Conservation (phyloP, 768 basidiomycete species). For the Lyophyllum semitale region DNA sequence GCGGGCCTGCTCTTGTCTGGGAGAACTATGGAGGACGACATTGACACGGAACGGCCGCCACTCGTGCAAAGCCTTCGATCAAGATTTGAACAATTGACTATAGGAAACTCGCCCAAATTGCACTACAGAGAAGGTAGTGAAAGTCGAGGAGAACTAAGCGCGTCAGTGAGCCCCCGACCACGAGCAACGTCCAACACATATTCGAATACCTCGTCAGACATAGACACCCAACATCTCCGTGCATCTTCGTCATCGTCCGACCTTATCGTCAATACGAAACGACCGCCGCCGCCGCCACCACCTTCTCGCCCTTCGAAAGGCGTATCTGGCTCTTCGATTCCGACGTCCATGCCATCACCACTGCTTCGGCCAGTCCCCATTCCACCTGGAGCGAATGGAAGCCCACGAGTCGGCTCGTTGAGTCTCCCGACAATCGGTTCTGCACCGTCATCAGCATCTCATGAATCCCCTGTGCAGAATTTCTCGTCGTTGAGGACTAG, state of each 20-base stretch:
- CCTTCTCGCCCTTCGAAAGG: constrained; percentile 33
- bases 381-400: constrained; percentile 25
- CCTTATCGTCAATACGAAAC: constrained; percentile 42
- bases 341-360: constrained; percentile 47
- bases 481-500: constrained; percentile 47
- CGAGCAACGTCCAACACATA: constrained; percentile 38
- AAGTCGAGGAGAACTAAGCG: constrained; percentile 12
- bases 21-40: constrained; percentile 25
- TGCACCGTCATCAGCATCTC: constrained; percentile 6
- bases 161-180: constrained; percentile 40
- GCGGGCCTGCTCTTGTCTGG: background rate
- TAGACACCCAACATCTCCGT: constrained; percentile 37
- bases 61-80: constrained; percentile 73
- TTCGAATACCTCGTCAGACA: constrained; percentile 24
- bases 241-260: constrained; percentile 58
- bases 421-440: constrained; percentile 6
- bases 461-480: constrained; percentile 22
- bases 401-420: constrained; percentile 15
- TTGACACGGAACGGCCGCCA: constrained; percentile 57
- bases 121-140: constrained; percentile 1
- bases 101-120: constrained; percentile 9
- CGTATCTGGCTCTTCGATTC: constrained; percentile 39
- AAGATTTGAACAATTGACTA: constrained; percentile 69
- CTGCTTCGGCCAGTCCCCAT: constrained; percentile 52
- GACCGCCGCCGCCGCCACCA: constrained; percentile 63